A percentile compares a stretch with the other conserved stretches of the same genome.
phyloP scores from a whole-genome alignment of 1,139 yeast species.

The Meyerozyma guilliermondii region DNA sequence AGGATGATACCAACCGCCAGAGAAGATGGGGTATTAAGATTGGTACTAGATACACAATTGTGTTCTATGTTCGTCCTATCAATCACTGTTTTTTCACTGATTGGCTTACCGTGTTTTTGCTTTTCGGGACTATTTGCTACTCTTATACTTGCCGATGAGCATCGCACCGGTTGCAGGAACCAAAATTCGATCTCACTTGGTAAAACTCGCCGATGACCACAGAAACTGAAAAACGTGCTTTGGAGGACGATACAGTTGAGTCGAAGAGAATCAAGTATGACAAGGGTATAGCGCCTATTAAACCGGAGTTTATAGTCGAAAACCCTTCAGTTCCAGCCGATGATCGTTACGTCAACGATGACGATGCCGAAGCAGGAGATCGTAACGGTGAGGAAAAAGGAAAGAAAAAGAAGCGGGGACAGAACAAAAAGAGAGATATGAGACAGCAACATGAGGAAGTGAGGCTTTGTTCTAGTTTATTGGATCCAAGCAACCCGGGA shows the following conservation, averaged over 20 bases:
- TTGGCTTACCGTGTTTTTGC: not conserved
- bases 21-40: not conserved
- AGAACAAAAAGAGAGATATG: conserved; percentile 82
- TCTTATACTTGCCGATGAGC: not conserved
- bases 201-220: not conserved
- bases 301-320: conserved; percentile 52
- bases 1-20: not conserved
- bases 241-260: not conserved
- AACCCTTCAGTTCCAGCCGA: conserved; percentile 16
- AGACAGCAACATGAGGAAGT: conserved; percentile 63
- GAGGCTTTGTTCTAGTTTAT: conserved; percentile 60
- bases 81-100: too few species aligned
- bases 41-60: not conserved
- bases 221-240: not conserved
- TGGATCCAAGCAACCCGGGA: conserved; percentile 43
- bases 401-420: conserved; percentile 62
- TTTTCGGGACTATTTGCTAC: not conserved
- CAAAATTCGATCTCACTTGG: not conserved
- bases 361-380: conserved; percentile 45
- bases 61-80: not conserved
- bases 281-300: conserved; percentile 63
- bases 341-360: conserved; percentile 51
- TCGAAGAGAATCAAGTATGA: conserved; percentile 9
- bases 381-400: conserved; percentile 29
- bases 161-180: not conserved